Evolutionary conservation across 2,329 filamentous ascomycete genomes (phyloP), one percentile per base, ranked within the genome.

Genomic region (Saccharata proteae): DNA sequence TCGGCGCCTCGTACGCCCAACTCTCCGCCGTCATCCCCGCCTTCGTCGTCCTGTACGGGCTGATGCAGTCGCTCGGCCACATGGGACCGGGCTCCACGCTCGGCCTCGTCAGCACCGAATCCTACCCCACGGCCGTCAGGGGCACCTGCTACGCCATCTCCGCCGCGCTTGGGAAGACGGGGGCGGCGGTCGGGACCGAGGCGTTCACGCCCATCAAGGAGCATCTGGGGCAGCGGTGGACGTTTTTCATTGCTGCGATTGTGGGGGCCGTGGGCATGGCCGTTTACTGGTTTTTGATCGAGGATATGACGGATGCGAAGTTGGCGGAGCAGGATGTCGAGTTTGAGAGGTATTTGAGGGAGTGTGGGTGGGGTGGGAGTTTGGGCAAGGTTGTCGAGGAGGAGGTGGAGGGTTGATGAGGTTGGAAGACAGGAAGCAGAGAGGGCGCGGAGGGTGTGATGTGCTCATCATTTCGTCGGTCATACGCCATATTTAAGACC

Each of bases 221-320:
- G 5, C 45, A 58, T 22, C 47, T 67, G 1, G 63, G 64, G 0
- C 62, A 66, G 41, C 52, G 52, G 19, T 67, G 61, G 61, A 67
- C 64, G 0, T 67, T 68, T 29, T 65, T 69, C 36, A 60, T 68
- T 30, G 64, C 64, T 6, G 64, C 64, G 2, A 64, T 67, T 18
- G 23, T 31, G 11, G 29, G 29, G 13, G 16, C 29, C 14, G 65
- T 60, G 30, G 64, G 63, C 11, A 55, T 67, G 9, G 53, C 10
- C 4, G 29, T 31, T 21, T 25, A 26, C n/a, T 31, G 29, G 29
- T 25, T 25, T 12, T 24, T 30, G n/a, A 30, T 30, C 16, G 29
- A 30, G 8, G 29, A 30, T 16, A 30, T 30, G 29, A 25, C 29
- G 3, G 29, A 30, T n/a, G 21, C 29, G 9, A 22, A 30, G 12